phyloP scores from a whole-genome alignment of 768 basidiomycete genomes.

The Phanerochaete carnosa region DNA sequence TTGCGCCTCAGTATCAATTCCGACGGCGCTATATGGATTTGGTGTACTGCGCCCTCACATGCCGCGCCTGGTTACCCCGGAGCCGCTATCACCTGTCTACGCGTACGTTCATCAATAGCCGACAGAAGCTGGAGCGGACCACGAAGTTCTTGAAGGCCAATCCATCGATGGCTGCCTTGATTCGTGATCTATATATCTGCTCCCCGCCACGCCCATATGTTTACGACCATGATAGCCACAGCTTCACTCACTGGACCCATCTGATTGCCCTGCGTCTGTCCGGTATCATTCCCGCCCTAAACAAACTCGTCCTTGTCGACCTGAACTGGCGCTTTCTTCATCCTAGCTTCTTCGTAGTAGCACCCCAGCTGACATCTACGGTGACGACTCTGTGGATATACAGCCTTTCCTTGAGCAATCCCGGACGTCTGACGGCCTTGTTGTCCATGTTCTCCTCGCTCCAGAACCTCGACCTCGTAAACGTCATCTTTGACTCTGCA shows the following conservation, averaged over 20 bases:
- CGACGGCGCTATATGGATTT: background rate
- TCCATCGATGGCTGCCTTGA: slow-evolving; percentile 60
- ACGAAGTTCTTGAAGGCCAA: background rate
- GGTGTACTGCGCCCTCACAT: background rate
- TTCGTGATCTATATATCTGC: slow-evolving; percentile 68
- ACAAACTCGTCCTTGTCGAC: background rate
- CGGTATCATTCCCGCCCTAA: background rate
- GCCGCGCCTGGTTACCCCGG: background rate
- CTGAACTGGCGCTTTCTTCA: background rate
- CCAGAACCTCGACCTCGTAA: background rate
- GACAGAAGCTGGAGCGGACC: background rate
- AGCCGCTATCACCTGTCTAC: background rate
- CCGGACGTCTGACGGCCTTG: background rate
- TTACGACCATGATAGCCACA: background rate
- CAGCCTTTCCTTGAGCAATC: background rate
- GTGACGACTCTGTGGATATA: background rate
- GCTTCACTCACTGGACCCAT: background rate
- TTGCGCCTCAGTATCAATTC: slow-evolving; percentile 1
- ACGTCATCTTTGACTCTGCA: background rate
- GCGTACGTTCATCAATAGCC: background rate
- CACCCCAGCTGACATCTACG: background rate
- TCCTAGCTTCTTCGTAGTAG: background rate
- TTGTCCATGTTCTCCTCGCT: background rate
- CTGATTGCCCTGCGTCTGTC: background rate
- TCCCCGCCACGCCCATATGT: slow-evolving; percentile 31